These are phyloP conservation scores for Cudoniella acicularis DNA, from an alignment of 495 filamentous ascomycete genomes.

Conservation along the genomic window DNA sequence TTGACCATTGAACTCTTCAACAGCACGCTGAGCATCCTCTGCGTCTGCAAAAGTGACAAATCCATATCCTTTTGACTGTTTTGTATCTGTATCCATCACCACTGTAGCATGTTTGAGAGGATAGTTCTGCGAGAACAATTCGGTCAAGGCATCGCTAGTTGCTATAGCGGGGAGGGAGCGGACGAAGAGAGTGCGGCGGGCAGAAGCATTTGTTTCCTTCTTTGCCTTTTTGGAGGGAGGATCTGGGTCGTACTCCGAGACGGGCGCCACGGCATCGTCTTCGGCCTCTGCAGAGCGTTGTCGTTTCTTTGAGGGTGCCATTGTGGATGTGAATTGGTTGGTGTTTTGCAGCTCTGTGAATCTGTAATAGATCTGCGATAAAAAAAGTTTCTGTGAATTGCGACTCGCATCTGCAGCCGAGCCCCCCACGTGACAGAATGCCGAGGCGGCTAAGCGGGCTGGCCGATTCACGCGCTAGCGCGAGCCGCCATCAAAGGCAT, in stretches of 20 bases:
- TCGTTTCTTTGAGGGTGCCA: constrained; percentile 20
- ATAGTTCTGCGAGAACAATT: constrained; percentile 88
- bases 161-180: constrained; percentile 72
- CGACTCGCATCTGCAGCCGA: background rate
- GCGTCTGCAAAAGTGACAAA: constrained; percentile 95
- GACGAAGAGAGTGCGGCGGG: constrained; percentile 77
- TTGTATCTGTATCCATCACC: constrained; percentile 75
- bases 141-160: constrained; percentile 79
- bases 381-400: constrained; percentile 1
- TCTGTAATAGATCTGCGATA: background rate
- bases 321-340: constrained; percentile 4
- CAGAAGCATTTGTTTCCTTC: constrained; percentile 29
- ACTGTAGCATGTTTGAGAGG: constrained; percentile 92
- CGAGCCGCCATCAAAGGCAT: constrained; percentile 10
- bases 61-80: constrained; percentile 84
- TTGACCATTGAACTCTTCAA: constrained; percentile 70
- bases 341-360: background rate
- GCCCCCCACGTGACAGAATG: background rate
- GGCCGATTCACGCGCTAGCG: constrained; percentile 2
- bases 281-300: constrained; percentile 17
- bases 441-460: background rate
- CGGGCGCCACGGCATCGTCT: constrained; percentile 1
- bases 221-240: constrained; percentile 17
- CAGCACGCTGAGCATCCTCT: constrained; percentile 79
- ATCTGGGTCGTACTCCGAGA: constrained; percentile 9